Evolutionary conservation across 495 filamentous ascomycete genomes (phyloP).

Genomic region (Xylaria curta): DNA sequence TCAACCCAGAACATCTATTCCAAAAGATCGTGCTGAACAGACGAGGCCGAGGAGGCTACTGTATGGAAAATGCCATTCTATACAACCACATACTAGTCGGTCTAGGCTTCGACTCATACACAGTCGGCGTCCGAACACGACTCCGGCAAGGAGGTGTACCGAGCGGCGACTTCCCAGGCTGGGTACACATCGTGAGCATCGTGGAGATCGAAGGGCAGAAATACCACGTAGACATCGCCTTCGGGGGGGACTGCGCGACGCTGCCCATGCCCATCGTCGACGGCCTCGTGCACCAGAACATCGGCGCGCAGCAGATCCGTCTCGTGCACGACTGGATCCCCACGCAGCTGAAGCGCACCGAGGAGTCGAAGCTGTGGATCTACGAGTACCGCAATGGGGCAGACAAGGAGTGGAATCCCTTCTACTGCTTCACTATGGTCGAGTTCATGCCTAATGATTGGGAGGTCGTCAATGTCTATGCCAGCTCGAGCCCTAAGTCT

Average conservation of each 20-base stretch:
- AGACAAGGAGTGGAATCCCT: slow-evolving; percentile 57
- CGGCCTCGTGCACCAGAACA: slow-evolving; percentile 46
- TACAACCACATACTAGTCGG: slow-evolving; percentile 65
- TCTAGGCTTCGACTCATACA: slow-evolving; percentile 64
- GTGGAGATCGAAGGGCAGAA: slow-evolving; percentile 53
- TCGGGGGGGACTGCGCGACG: slow-evolving; percentile 67
- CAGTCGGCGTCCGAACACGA: slow-evolving; percentile 45
- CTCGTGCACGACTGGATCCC: slow-evolving; percentile 55
- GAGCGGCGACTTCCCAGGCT: slow-evolving; percentile 49
- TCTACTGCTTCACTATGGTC: slow-evolving; percentile 65
- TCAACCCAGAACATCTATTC: slow-evolving; percentile 64
- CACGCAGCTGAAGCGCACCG: slow-evolving; percentile 48
- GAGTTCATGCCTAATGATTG: slow-evolving; percentile 70
- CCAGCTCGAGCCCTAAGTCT: slow-evolving; percentile 51
- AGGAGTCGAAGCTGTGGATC: slow-evolving; percentile 62
- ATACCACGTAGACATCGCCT: slow-evolving; percentile 68
- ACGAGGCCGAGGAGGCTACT: slow-evolving; percentile 70
- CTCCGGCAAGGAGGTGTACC: slow-evolving; percentile 38
- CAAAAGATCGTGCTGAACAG: slow-evolving; percentile 62
- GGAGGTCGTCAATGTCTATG: slow-evolving; percentile 62
- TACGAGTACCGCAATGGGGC: slow-evolving; percentile 63
- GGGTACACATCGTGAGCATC: slow-evolving; percentile 63
- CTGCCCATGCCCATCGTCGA: slow-evolving; percentile 59
- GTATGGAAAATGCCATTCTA: slow-evolving; percentile 70
- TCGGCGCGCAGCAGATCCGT: slow-evolving; percentile 59